Base-by-base conservation (phyloP, 305 asterid species). In the Fraxinus floribunda region DNA sequence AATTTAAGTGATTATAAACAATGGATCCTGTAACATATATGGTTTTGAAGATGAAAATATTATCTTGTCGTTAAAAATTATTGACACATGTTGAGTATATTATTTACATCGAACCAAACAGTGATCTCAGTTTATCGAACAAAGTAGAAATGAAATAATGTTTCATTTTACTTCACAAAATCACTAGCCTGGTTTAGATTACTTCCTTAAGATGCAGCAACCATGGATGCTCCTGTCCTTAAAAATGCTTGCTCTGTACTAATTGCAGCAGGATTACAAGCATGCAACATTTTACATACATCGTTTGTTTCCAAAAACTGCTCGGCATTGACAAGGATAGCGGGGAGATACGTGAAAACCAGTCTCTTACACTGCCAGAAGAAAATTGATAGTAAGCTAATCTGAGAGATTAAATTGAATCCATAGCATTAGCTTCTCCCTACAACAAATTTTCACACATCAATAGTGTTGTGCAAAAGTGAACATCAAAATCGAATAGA, bases 251-350 rank as follows among this genome's bases (percentile, higher is more conserved):
- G 84, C 46, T 76, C 89, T 6, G 64, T 74, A 55, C 60, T 77
- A 52, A 15, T 82, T 70, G 81, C 75, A 0, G 83, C 81, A 32
- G 91, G 18, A 71, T 78, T 89, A 71, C 99, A 96, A 76, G 92
- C 97, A 32, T 92, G 98, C 72, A 92, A 80, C 36, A 84, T 70
- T 74, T 87, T 55, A 84, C 92, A 89, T 26, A 91, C 10, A 72
- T 93, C 97, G 6, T 84, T 90, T 71, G 88, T 80, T 87, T 91
- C 92, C 81, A 93, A 87, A 90, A 89, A 93, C 78, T 91, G 86
- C 89, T 93, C 90, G 2, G 94, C 92, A 44, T 91, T 91, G 49
- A 89, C 70, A 11, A 93, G 90, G 80, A 93, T 86, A 68, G 90
- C 79, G 1, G 97, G 95, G 0, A 89, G 90, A 81, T 90, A 93